Conservation (phyloP, 164 flowering plant genomes). For the Sedum album region DNA sequence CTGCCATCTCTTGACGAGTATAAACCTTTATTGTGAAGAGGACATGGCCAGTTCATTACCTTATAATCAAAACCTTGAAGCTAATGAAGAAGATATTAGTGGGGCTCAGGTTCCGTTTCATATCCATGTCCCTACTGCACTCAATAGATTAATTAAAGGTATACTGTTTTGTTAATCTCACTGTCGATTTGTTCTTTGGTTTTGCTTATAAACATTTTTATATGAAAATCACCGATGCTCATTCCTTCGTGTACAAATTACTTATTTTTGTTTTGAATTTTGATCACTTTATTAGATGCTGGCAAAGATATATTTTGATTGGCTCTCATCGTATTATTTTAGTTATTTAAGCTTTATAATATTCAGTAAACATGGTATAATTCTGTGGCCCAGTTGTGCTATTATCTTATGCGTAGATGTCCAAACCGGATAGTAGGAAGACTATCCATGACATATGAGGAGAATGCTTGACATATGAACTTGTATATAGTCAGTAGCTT, state of each 20-base stretch:
- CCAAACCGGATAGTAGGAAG: not conserved
- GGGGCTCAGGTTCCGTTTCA: conserved; percentile 48
- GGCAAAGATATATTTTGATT: not conserved
- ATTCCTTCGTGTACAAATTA: not conserved
- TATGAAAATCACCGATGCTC: not conserved
- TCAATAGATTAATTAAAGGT: conserved; percentile 60
- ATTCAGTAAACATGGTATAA: not conserved
- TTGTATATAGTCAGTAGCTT: not conserved
- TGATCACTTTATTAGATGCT: too few relatives aligned
- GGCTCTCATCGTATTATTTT: not conserved
- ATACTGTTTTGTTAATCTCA: not conserved
- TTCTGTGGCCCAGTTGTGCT: not conserved
- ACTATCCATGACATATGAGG: not conserved
- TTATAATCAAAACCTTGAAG: conserved; percentile 53
- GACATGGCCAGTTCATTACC: conserved; percentile 24
- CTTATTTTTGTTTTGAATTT: too few relatives aligned
- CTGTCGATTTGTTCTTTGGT: not conserved
- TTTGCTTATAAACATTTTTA: not conserved
- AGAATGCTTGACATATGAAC: not conserved
- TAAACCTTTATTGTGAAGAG: conserved; percentile 62
- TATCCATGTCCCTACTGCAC: conserved; percentile 45
- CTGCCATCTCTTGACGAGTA: conserved; percentile 67
- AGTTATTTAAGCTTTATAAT: not conserved
- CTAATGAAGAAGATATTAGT: conserved; percentile 34
- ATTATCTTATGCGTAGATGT: not conserved